phyloP scores from a whole-genome alignment of 768 basidiomycete species.

The Termitomyces bulborhizus region DNA sequence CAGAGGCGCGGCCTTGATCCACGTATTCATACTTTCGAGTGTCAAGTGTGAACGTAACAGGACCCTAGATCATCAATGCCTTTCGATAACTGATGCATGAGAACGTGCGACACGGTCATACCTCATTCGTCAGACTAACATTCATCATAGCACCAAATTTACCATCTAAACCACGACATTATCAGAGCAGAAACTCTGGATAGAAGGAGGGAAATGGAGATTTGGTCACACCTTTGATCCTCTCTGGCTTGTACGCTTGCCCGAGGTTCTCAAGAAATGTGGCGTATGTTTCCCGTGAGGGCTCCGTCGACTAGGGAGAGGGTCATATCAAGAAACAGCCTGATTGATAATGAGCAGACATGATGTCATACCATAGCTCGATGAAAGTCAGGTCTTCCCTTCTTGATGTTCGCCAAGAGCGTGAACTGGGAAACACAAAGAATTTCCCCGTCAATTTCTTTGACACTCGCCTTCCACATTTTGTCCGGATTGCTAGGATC shows the following conservation, averaged over 20 bases:
- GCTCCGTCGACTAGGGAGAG: conserved; percentile 48
- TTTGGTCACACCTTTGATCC: conserved; percentile 62
- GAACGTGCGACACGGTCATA: conserved; percentile 22
- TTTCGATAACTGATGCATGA: conserved; percentile 37
- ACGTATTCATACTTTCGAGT: conserved; percentile 74
- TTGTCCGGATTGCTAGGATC: conserved; percentile 44
- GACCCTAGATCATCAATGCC: conserved; percentile 45
- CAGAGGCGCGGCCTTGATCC: conserved; percentile 14
- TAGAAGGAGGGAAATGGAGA: not conserved
- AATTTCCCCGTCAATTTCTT: conserved; percentile 85
- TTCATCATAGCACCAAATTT: conserved; percentile 96
- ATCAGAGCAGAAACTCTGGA: not conserved
- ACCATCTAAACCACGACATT: conserved; percentile 54
- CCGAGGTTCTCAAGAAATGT: conserved; percentile 67
- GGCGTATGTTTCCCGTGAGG: conserved; percentile 64
- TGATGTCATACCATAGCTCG: conserved; percentile 69
- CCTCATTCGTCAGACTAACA: conserved; percentile 84
- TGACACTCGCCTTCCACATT: conserved; percentile 87
- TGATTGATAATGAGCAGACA: not conserved
- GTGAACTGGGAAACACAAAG: conserved; percentile 96
- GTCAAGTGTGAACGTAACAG: conserved; percentile 81
- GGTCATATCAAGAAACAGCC: not conserved
- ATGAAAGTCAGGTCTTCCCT: conserved; percentile 93
- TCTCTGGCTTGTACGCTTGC: conserved; percentile 61
- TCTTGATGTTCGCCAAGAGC: conserved; percentile 77